Evolutionary conservation across 805 yeast genomes (phyloP), one percentile per base, ranked within the genome.

Genomic region (Lachancea meyersii): DNA sequence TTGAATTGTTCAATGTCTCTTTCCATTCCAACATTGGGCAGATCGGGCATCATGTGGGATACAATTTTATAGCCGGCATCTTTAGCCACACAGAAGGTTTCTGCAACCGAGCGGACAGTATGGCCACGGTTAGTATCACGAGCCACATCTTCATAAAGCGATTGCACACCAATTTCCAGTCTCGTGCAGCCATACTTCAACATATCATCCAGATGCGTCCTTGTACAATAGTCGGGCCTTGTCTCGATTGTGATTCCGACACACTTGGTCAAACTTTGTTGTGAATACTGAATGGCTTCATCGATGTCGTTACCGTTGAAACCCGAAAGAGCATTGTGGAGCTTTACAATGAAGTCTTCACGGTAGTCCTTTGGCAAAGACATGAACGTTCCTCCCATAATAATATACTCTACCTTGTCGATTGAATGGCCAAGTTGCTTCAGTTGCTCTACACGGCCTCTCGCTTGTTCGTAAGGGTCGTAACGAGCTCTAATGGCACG

Each of bases 381-480:
- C 98, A 93, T 93, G 63, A 93, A 93, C 0, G 98, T 93, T 50
- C 98, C 98, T 42, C 98, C 98, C 98, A 93, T 93, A 50, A 93
- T 82, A 49, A 93, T 93, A 61, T 93, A 93, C 64, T 93, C 98
- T 11, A 93, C 98, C 60, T 93, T 93, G 61, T 93, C 98, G 35
- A 93, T 91, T 1, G 95, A 82, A 60, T 93, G 98, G 11, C 98
- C 98, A 47, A 93, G 72, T 63, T 85, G 96, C 52, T 96, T 79
- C 49, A 93, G 73, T 70, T 93, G 98, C 58, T 93, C 98, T 31
- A 93, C 82, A 63, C 98, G 79, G 38, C 98, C 98, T 60, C 98
- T 75, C 5, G 97, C 97, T 64, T 93, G 98, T 65, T 93, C 98
- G 60, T 87, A 93, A 1, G 98, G 97, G 63, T 93, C 98, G 60